Evolutionary conservation across 1,139 yeast genomes (phyloP), one percentile per base, ranked within the genome.

Genomic region (Nakaseomyces bracarensis): DNA sequence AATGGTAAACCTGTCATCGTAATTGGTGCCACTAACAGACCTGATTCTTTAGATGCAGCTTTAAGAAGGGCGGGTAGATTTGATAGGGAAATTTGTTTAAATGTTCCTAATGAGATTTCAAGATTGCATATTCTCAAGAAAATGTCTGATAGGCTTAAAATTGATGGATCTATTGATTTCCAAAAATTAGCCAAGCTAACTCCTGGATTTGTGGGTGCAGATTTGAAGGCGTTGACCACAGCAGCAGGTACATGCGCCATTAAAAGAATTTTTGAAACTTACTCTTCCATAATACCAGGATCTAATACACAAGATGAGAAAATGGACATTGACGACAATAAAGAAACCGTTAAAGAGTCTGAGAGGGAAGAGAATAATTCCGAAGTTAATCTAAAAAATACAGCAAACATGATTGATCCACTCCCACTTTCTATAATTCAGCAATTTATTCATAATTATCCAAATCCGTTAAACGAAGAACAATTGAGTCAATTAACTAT

Each of bases 191-290:
- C 98, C 1, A 89, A 89, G 57, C 67, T 86, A 67, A 93, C 99
- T 0, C 97, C 99, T 0, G 99, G 99, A 11, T 91, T 81, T 63
- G 99, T 91, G 3, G 99, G 98, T 36, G 98, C 98, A 1, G 99
- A 91, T 68, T 71, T 91, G 52, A 87, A 87, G 54, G 94, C 97
- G 19, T 71, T 91, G 46, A 94, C 87, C 0, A 80, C 96, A 0
- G 96, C 96, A 2, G 95, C 98, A 0, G 98, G 98, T 43, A 83
- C 89, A 21, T 76, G 86, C 47, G 97, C 98, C 1, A 89, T 91
- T 49, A 89, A 89, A 58, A 72, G 98, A 53, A 89, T 93, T 5
- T 89, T 91, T 55, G 53, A 59, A 44, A 49, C 63, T 36, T 68
- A 69, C 43, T 68, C 63, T 10, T 41, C 42, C 7, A 15, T 46